Evolutionary conservation across 148 eudicot genomes (phyloP).

Genomic region (Polygonum maritimum): DNA sequence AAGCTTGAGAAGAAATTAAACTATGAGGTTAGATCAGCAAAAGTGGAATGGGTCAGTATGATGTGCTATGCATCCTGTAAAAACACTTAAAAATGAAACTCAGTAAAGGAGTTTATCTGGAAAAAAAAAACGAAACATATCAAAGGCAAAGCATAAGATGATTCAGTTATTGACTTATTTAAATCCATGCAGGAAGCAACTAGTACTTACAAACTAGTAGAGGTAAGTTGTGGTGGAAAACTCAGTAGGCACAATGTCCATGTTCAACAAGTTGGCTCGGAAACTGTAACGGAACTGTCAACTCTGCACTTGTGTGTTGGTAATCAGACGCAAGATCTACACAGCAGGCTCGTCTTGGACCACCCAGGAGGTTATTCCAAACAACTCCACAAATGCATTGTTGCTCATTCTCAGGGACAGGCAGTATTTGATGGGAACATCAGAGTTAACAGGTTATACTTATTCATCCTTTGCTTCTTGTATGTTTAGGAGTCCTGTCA

Average conservation of each 20-base stretch:
- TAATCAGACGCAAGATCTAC: slow-evolving; percentile 85
- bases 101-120: too few species aligned
- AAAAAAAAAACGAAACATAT: not conserved
- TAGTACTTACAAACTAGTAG: slow-evolving; percentile 80
- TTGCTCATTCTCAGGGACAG: slow-evolving; percentile 79
- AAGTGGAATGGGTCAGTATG: not conserved
- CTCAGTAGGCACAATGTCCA: slow-evolving; percentile 91
- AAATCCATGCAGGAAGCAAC: slow-evolving; percentile 48
- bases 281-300: slow-evolving; percentile 74
- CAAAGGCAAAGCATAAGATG: not conserved
- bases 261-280: slow-evolving; percentile 82
- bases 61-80: too few species aligned
- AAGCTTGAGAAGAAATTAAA: slow-evolving; percentile 5
- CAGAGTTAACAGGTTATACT: slow-evolving; percentile 65
- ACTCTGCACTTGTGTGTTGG: slow-evolving; percentile 60
- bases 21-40: not conserved
- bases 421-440: slow-evolving; percentile 94
- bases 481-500: not conserved
- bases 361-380: slow-evolving; percentile 76
- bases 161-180: not conserved
- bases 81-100: too few species aligned
- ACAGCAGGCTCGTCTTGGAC: slow-evolving; percentile 69
- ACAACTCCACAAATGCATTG: slow-evolving; percentile 97
- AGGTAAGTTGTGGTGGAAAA: slow-evolving; percentile 86
- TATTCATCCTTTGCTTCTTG: not conserved